Percentiles rank a stretch among this genome's conserved stretches.
Evolutionary conservation across 257 asterid genomes (phyloP).

Genomic region (Dorcoceras hygrometricum): DNA sequence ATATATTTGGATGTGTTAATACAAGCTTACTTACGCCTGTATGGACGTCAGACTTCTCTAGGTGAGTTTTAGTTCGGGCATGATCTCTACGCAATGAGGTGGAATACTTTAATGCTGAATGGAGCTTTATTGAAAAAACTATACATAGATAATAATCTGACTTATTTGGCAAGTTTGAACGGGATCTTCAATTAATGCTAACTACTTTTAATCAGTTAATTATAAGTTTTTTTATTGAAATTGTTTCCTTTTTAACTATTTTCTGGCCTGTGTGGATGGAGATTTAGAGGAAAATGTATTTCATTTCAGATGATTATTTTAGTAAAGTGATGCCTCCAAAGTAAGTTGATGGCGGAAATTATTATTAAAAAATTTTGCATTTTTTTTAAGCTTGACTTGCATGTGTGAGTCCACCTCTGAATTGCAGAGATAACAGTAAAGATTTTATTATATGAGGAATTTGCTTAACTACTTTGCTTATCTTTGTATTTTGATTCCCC

Average conservation of each 20-base stretch:
- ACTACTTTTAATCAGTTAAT: slow-evolving; percentile 17
- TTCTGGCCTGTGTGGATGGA: neutral
- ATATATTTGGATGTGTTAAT: neutral
- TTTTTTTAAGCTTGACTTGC: neutral
- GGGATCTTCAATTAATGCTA: slow-evolving; percentile 14
- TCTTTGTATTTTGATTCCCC: neutral
- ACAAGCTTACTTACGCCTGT: neutral
- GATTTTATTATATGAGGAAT: neutral
- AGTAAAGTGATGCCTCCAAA: neutral
- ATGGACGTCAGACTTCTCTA: neutral
- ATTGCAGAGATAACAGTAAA: neutral
- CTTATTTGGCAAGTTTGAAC: slow-evolving; percentile 25
- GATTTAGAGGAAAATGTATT: neutral
- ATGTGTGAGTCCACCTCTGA: neutral
- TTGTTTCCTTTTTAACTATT: slow-evolving; percentile 14
- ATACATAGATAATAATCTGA: neutral
- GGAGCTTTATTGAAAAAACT: slow-evolving; percentile 21
- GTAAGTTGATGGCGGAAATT: neutral
- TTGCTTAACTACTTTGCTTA: neutral
- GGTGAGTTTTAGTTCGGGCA: slow-evolving; percentile 2
- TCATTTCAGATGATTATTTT: neutral
- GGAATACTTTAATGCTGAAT: slow-evolving; percentile 8
- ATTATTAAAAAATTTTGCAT: neutral
- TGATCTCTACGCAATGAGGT: slow-evolving; percentile 24
- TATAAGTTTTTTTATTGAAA: slow-evolving; percentile 16